phyloP scores from a whole-genome alignment of 2,329 filamentous ascomycete genomes.

The Coniochaeta sp. region DNA sequence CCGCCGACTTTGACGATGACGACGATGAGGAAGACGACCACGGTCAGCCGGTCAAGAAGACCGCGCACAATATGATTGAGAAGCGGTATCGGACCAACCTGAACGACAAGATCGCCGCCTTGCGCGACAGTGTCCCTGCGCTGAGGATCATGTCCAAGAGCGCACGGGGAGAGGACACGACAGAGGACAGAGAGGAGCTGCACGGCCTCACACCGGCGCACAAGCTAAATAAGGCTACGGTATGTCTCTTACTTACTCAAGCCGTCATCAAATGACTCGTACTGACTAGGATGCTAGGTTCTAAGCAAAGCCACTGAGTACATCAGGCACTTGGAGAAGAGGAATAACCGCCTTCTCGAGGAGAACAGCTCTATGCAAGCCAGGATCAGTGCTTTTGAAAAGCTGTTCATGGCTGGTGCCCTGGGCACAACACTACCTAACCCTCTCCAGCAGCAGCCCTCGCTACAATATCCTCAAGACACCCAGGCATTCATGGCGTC shows the following conservation, averaged over 20 bases:
- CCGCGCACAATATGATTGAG: constrained; percentile 96
- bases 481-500: constrained; percentile 33
- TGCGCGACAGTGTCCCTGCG: constrained; percentile 87
- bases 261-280: constrained; percentile 10
- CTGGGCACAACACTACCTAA: constrained; percentile 53
- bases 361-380: constrained; percentile 76
- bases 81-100: constrained; percentile 94
- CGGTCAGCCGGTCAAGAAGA: constrained; percentile 68
- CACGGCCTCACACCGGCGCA: constrained; percentile 81
- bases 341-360: constrained; percentile 73
- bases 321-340: constrained; percentile 86
- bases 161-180: constrained; percentile 58
- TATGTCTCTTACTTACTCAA: constrained; percentile 20
- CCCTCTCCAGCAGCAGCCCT: constrained; percentile 46
- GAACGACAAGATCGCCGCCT: constrained; percentile 91
- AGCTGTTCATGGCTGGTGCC: constrained; percentile 72
- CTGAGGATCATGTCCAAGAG: constrained; percentile 77
- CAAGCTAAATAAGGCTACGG: constrained; percentile 97
- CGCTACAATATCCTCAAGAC: constrained; percentile 44
- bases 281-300: constrained; percentile 36
- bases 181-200: constrained; percentile 70
- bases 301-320: constrained; percentile 95
- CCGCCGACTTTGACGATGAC: constrained; percentile 52
- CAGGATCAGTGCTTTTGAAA: constrained; percentile 67
- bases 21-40: constrained; percentile 52